A percentile compares a stretch with the other conserved stretches of the same genome.
These are phyloP conservation scores for Colletotrichum eleusines DNA, from an alignment of 2,329 filamentous ascomycete genomes.

Conservation along the genomic window DNA sequence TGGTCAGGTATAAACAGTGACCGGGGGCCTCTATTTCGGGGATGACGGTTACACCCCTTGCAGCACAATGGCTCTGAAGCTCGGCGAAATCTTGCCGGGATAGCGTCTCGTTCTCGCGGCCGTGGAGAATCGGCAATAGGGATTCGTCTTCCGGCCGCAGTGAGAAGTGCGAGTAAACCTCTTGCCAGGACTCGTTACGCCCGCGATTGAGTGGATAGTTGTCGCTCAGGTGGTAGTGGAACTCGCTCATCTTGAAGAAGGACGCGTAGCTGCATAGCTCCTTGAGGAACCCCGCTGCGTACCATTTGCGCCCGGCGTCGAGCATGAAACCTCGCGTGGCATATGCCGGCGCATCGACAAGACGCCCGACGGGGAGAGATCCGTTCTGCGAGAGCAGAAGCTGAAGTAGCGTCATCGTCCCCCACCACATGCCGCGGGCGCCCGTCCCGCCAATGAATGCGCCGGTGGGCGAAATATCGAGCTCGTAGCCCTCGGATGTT, in stretches of 20 bases:
- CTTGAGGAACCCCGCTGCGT: slow-evolving; percentile 51
- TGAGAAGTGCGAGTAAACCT: slow-evolving; percentile 60
- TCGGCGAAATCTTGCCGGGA: slow-evolving; percentile 56
- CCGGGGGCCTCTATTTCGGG: slow-evolving; percentile 68
- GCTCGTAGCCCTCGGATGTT: slow-evolving; percentile 64
- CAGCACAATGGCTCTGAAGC: slow-evolving; percentile 62
- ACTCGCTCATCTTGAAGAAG: slow-evolving; percentile 62
- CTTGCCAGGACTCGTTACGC: slow-evolving; percentile 58
- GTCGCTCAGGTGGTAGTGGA: slow-evolving; percentile 63
- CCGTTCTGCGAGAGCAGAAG: slow-evolving; percentile 50
- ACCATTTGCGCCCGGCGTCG: slow-evolving; percentile 46
- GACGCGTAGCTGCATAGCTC: slow-evolving; percentile 59
- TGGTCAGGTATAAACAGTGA: slow-evolving; percentile 64
- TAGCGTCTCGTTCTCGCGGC: slow-evolving; percentile 45
- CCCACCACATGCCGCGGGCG: slow-evolving; percentile 61
- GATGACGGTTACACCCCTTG: slow-evolving; percentile 64
- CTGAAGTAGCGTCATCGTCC: slow-evolving; percentile 59
- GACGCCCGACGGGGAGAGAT: slow-evolving; percentile 46
- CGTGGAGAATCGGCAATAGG: slow-evolving; percentile 43
- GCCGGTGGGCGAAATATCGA: slow-evolving; percentile 52
- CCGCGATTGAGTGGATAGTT: slow-evolving; percentile 62
- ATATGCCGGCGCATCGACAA: slow-evolving; percentile 57
- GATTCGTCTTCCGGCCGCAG: slow-evolving; percentile 50
- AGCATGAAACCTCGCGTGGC: slow-evolving; percentile 58
- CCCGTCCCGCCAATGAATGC: slow-evolving; percentile 56